Evolutionary conservation across 2,329 filamentous ascomycete species (phyloP), one percentile per base, ranked within the genome.

Genomic region (Verticillium klebahnii): DNA sequence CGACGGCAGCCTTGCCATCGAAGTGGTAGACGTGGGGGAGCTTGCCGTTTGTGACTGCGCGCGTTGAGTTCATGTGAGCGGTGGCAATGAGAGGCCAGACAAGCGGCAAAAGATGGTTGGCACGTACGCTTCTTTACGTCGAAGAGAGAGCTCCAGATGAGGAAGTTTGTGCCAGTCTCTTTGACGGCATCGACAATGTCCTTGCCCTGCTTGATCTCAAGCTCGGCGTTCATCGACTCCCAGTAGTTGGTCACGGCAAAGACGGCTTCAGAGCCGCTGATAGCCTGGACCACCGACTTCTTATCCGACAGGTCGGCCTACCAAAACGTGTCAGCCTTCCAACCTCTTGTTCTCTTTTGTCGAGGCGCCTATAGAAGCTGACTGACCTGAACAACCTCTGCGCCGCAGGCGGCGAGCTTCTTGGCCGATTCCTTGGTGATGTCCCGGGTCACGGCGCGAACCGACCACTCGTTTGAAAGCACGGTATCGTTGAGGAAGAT

Each of bases 371-470:
- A 11, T 12, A 11, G 8, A n/a, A 52, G 36, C 19, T 5, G 45
- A 5, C 12, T 69, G 67, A 77, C 76, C 58, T 70, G 66, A 55
- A 83, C 76, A 36, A 87, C 72, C 58, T 87, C 80, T 1, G 81
- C 79, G 6, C 83, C 84, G 54, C 78, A 70, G 0, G 68, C 67
- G 0, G 72, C 61, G 5, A 87, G 76, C 2, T 72, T 71, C 67
- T 80, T 77, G 17, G 83, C 77, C 1, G 74, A 74, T 0, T 78
- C 67, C 58, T 77, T 80, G 17, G 71, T 69, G 2, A 73, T 64
- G 62, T 85, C 75, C 56, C 86, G 82, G 2, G 85, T 85, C 23
- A 88, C 75, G 56, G 77, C 85, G 34, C 85, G 82, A 45, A 89
- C 74, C 5, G 74, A 70, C 75, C 80, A 87, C 55, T 78, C 71